Evolutionary conservation across 1,284 basidiomycete genomes (phyloP).

Genomic region (Abortiporus biennis): DNA sequence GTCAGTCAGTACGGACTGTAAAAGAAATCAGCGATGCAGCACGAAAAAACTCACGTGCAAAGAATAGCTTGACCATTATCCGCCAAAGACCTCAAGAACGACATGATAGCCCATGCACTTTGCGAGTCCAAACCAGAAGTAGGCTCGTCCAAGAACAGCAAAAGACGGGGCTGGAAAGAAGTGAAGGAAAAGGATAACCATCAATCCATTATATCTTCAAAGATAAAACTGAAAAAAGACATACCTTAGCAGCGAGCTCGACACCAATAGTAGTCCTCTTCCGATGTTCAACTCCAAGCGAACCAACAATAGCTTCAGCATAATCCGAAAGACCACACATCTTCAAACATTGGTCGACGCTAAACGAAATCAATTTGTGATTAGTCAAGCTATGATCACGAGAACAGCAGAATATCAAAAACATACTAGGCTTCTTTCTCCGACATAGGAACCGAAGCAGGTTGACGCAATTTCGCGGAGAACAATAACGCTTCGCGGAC

Average conservation of each 20-base stretch:
- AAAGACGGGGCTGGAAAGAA: slow-evolving; percentile 48
- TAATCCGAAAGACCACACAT: slow-evolving; percentile 73
- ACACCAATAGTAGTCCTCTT: slow-evolving; percentile 83
- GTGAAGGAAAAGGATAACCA: not conserved
- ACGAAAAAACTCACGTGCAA: slow-evolving; percentile 42
- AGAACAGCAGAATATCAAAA: not conserved
- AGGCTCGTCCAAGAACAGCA: slow-evolving; percentile 81
- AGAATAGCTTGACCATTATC: slow-evolving; percentile 76
- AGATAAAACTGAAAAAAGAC: slow-evolving; percentile 1
- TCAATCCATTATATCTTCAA: too few species aligned
- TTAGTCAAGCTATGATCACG: not conserved
- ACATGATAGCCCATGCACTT: slow-evolving; percentile 82
- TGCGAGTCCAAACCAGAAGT: slow-evolving; percentile 88
- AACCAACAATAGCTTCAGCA: slow-evolving; percentile 73
- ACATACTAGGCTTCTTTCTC: slow-evolving; percentile 79
- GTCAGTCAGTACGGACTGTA: too few species aligned
- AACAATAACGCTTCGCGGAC: slow-evolving; percentile 84
- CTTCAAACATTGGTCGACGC: slow-evolving; percentile 73
- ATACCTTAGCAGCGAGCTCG: slow-evolving; percentile 69
- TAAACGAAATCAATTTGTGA: too few species aligned
- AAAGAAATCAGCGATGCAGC: too few species aligned
- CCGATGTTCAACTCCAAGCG: slow-evolving; percentile 69
- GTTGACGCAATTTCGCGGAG: slow-evolving; percentile 79
- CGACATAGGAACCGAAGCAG: slow-evolving; percentile 49
- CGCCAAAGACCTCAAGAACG: slow-evolving; percentile 76